phyloP scores from a whole-genome alignment of 2,329 filamentous ascomycete genomes.

The Plectosphaerella plurivora region DNA sequence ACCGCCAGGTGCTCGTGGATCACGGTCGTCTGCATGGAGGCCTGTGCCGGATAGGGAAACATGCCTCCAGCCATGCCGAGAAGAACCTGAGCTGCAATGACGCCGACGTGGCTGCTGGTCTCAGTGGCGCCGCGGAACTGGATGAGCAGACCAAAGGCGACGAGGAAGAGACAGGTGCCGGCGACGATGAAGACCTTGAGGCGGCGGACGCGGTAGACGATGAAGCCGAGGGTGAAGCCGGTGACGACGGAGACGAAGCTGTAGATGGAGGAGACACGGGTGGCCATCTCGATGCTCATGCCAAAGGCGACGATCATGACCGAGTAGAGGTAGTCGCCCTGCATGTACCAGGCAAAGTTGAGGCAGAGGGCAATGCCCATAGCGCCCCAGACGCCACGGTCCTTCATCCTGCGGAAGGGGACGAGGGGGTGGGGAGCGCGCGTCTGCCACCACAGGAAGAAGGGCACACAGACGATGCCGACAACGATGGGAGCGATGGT shows the following conservation, averaged over 20 bases:
- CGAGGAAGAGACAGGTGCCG: constrained; percentile 56
- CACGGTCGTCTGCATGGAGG: constrained; percentile 35
- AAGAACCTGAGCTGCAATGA: constrained; percentile 59
- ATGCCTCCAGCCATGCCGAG: constrained; percentile 61
- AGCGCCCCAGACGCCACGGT: constrained; percentile 60
- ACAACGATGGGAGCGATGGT: constrained; percentile 40
- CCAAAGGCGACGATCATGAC: constrained; percentile 58
- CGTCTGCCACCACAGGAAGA: constrained; percentile 45
- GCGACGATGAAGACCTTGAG: constrained; percentile 61
- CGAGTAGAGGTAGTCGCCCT: constrained; percentile 61
- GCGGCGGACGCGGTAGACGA: constrained; percentile 53
- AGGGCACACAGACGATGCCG: constrained; percentile 41
- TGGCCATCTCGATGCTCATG: constrained; percentile 51
- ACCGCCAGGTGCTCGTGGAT: constrained; percentile 54
- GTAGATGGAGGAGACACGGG: constrained; percentile 57
- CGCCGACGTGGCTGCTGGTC: constrained; percentile 41
- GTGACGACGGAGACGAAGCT: constrained; percentile 51
- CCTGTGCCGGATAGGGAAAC: constrained; percentile 49
- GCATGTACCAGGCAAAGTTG: constrained; percentile 58
- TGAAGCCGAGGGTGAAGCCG: constrained; percentile 50
- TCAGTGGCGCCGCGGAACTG: constrained; percentile 51
- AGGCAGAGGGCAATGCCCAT: constrained; percentile 53
- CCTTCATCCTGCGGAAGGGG: constrained; percentile 56
- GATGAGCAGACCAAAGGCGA: constrained; percentile 63
- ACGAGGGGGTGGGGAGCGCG: constrained; percentile 48